Base-by-base conservation (phyloP, 2,329 filamentous ascomycete species). In the Pestalotiopsis sp. region DNA sequence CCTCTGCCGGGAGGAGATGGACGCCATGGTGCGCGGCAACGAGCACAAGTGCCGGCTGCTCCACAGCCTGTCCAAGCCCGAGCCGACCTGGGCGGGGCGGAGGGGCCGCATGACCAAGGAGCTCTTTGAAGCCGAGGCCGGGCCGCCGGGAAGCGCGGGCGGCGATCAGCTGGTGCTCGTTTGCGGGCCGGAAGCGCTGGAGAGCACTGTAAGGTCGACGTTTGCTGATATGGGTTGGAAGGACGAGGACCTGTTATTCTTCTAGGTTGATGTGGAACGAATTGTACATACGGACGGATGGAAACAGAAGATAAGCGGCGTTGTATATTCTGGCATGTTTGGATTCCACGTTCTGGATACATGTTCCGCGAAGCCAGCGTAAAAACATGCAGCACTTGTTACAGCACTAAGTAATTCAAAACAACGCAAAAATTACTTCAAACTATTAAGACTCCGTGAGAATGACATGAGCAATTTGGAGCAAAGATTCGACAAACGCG, bases 111-210 rank as follows among this genome's bases (percentile, higher is more conserved):
- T 97, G 73, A 88, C 87, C 12, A 83, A 81, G 70, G 83, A 85
- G 2, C 78, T 97, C 67, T 80, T 96, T 39, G 82, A 87, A 71
- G 85, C 87, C 70, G 87, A 93, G 69, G 82, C 87, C 6, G 84
- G 83, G 0, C 77, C 81, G 72, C 79, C 82, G 72, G 52, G 58
- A 60, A 71, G 70, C 12, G 72, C 66, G 59, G 76, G 77, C 72
- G 82, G 82, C 0, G 85, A 87, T 70, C 85, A 87, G 13, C 78
- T 97, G 83, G 89, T 93, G 14, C 80, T 97, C 68, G 85, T 97
- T 17, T 97, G 94, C 80, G 94, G 94, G 2, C 94, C 94, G 0
- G 88, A 86, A 73, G 81, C 90, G 3, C 83, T 97, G 83, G 93
- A 97, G 81, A 90, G 89, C 75, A 88, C 85, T 68, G 89, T 88